Percentiles rank a stretch among this genome's conserved stretches.
Conservation (phyloP, 306 rosid genomes). For the Echinosophora koreensis region DNA sequence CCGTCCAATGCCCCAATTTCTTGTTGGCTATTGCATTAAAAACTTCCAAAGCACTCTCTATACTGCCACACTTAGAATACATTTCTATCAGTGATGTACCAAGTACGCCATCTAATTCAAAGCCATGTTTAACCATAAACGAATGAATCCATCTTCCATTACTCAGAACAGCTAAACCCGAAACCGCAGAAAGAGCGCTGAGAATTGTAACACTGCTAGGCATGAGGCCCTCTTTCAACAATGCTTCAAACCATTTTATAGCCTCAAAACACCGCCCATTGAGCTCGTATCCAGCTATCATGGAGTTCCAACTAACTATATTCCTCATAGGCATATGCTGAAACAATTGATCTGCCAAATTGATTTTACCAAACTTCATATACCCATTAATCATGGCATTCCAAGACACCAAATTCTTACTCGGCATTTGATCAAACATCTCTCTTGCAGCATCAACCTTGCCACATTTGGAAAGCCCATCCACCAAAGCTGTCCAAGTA, state of each 20-base stretch:
- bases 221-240: slow-evolving; percentile 55
- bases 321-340: slow-evolving; percentile 52
- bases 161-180: slow-evolving; percentile 54
- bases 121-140: slow-evolving; percentile 55
- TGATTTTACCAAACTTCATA: slow-evolving; percentile 56
- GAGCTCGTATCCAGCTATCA: slow-evolving; percentile 64
- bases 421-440: slow-evolving; percentile 63
- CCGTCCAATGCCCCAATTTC: slow-evolving; percentile 72
- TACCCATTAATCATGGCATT: slow-evolving; percentile 71
- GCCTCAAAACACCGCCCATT: slow-evolving; percentile 58
- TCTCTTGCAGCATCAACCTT: slow-evolving; percentile 57
- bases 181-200: slow-evolving; percentile 60
- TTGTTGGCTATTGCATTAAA: slow-evolving; percentile 50
- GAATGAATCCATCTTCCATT: slow-evolving; percentile 70
- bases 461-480: slow-evolving; percentile 64
- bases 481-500: slow-evolving; percentile 64
- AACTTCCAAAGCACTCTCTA: slow-evolving; percentile 55
- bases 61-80: slow-evolving; percentile 71
- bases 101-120: slow-evolving; percentile 62
- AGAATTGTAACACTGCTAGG: slow-evolving; percentile 62
- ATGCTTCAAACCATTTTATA: slow-evolving; percentile 47
- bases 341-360: slow-evolving; percentile 57
- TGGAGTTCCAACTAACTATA: slow-evolving; percentile 62
- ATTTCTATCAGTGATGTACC: slow-evolving; percentile 64
- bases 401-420: slow-evolving; percentile 60